Evolutionary conservation across 1,139 yeast species (phyloP), one percentile per base, ranked within the genome.

Genomic region (Protomyces gravidus): DNA sequence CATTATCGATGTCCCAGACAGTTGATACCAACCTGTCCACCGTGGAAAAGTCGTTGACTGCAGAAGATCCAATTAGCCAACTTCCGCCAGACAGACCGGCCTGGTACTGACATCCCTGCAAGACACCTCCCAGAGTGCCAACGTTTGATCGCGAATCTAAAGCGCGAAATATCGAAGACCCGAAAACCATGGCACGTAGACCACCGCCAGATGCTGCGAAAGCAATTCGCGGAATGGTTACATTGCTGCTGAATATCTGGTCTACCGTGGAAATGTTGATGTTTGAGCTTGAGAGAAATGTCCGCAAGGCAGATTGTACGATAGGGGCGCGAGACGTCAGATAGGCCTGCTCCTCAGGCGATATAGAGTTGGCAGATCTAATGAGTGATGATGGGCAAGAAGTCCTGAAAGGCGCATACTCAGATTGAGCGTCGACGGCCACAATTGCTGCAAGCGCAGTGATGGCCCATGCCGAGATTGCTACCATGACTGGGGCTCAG

Each of bases 181-280:
- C 96, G 60, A 78, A 73, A 46, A 89, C 73, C 96, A 89, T 87
- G 55, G 96, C 95, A 62, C 97, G 79, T 72, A 87, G 89, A 2
- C 96, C 95, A 67, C 97, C 97, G 45, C 97, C 97, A 4, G 92
- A 83, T 68, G 87, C 85, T 2, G 95, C 89, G 21, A 89, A 69
- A 2, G 85, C 96, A 59, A 88, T 76, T 59, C 80, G 76, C 25
- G 75, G 73, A 26, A 53, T 46, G 30, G 78, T 73, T 48, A 71
- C 63, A 71, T 74, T 67, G 61, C 73, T 69, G 21, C 61, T 85
- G 68, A 66, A 81, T 83, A 2, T 69, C 66, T 19, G 72, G 73
- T 1, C 81, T 79, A 66, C 83, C 80, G 33, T 25, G 36, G 48
- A 45, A 66, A 87, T 84, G 4, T 80, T 73, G 67, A 85, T 68